These are phyloP conservation scores for Vitis cinerea DNA, from an alignment of 164 flowering plant genomes.

Conservation along the genomic window DNA sequence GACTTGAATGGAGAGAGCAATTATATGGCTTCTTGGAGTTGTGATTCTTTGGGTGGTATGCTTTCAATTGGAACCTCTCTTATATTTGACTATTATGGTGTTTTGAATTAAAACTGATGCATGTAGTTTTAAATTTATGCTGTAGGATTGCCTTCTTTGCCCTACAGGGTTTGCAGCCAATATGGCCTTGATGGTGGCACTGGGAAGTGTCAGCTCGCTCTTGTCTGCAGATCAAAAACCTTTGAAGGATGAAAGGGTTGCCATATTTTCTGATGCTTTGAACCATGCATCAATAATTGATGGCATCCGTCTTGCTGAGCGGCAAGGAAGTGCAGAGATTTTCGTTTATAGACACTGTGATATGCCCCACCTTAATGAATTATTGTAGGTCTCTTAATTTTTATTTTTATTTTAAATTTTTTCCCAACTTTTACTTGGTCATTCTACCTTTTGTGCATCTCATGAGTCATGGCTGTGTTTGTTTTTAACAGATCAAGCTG, in stretches of 20 bases:
- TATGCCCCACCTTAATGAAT: conserved; percentile 67
- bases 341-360: conserved; percentile 86
- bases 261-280: conserved; percentile 88
- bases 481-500: conserved; percentile 64
- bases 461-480: conserved; percentile 5
- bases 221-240: conserved; percentile 45
- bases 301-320: conserved; percentile 92
- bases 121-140: conserved; percentile 27
- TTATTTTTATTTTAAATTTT: conserved; percentile 1
- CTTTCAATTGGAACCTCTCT: too few species aligned
- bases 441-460: conserved; percentile 4
- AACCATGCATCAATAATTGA: conserved; percentile 97
- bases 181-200: conserved; percentile 81
- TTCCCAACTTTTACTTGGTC: neutral
- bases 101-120: conserved; percentile 14
- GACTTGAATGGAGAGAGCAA: too few species aligned
- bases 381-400: conserved; percentile 54
- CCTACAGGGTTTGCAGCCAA: conserved; percentile 97
- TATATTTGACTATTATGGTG: too few species aligned
- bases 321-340: conserved; percentile 47
- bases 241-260: conserved; percentile 55
- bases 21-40: too few species aligned
- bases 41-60: too few species aligned
- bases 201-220: conserved; percentile 74
- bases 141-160: conserved; percentile 96